phyloP scores from a whole-genome alignment of 768 basidiomycete species.

The Trametes villosa region DNA sequence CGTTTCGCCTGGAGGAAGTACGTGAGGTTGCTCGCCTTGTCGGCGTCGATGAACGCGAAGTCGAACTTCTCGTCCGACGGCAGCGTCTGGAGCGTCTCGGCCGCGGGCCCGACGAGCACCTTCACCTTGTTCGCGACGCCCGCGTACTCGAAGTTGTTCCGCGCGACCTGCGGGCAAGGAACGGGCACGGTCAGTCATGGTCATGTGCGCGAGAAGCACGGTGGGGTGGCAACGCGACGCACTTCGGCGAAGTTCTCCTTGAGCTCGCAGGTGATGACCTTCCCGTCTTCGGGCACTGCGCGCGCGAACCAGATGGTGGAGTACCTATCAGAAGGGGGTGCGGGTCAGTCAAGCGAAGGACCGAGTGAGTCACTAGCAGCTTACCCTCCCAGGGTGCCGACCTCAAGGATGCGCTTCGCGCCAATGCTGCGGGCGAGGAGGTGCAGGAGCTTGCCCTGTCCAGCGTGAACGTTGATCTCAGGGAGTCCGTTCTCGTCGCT shows the following conservation, averaged over 20 bases:
- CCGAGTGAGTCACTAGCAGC: not conserved
- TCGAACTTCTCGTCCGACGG: slow-evolving; percentile 59
- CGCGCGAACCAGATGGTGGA: slow-evolving; percentile 42
- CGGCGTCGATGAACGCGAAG: slow-evolving; percentile 74
- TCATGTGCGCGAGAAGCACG: not conserved
- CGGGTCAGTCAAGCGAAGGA: not conserved
- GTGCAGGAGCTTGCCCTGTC: slow-evolving; percentile 62
- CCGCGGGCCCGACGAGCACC: slow-evolving; percentile 56
- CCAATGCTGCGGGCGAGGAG: slow-evolving; percentile 53
- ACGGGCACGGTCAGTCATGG: not conserved
- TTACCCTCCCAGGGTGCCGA: slow-evolving; percentile 71
- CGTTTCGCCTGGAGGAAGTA: slow-evolving; percentile 68
- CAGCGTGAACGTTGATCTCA: slow-evolving; percentile 53
- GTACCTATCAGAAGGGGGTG: slow-evolving; percentile 27
- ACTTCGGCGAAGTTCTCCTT: slow-evolving; percentile 51
- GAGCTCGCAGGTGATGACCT: slow-evolving; percentile 52
- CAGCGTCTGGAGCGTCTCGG: slow-evolving; percentile 52
- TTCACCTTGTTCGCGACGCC: slow-evolving; percentile 54
- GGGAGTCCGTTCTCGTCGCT: slow-evolving; percentile 50
- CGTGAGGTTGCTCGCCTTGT: slow-evolving; percentile 57
- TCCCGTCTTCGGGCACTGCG: slow-evolving; percentile 53
- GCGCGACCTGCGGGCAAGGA: slow-evolving; percentile 52
- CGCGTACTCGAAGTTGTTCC: slow-evolving; percentile 58
- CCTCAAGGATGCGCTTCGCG: slow-evolving; percentile 63
- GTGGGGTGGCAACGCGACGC: not conserved